Percentiles rank a stretch among this genome's conserved stretches.
Conservation (phyloP, 2,329 filamentous ascomycete species). For the Lachnellula occidentalis region DNA sequence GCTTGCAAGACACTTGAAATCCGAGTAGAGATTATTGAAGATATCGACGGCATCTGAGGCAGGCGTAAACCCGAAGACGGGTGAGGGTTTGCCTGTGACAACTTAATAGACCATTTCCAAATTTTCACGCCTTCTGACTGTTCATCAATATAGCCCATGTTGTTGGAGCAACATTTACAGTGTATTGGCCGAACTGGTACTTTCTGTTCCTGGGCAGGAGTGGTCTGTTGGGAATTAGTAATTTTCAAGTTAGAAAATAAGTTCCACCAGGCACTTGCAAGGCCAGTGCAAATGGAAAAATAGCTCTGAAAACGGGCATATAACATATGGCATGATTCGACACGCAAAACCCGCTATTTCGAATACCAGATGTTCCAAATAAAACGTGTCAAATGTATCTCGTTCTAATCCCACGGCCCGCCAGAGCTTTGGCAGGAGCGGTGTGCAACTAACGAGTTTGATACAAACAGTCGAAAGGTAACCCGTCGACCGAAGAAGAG, state of each 20-base stretch:
- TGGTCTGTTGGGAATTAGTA: slow-evolving; percentile 14
- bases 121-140: slow-evolving; percentile 21
- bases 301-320: too few relatives aligned
- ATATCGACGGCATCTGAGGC: slow-evolving; percentile 7
- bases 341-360: neutral
- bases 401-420: slow-evolving; percentile 43
- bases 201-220: neutral
- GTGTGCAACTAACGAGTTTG: slow-evolving; percentile 42
- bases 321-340: too few relatives aligned
- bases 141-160: slow-evolving; percentile 24
- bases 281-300: too few relatives aligned
- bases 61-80: neutral
- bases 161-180: slow-evolving; percentile 18
- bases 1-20: slow-evolving; percentile 13
- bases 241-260: slow-evolving; percentile 4
- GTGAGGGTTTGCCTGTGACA: neutral
- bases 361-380: neutral
- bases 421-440: slow-evolving; percentile 42
- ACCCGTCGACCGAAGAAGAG: slow-evolving; percentile 38
- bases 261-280: too few relatives aligned
- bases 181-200: slow-evolving; percentile 4
- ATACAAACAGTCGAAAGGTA: slow-evolving; percentile 27
- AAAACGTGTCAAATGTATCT: slow-evolving; percentile 38
- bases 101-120: slow-evolving; percentile 25
- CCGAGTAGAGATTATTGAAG: slow-evolving; percentile 17